Evolutionary conservation across 2,329 filamentous ascomycete genomes (phyloP).

Genomic region (Fusarium pininemorale): DNA sequence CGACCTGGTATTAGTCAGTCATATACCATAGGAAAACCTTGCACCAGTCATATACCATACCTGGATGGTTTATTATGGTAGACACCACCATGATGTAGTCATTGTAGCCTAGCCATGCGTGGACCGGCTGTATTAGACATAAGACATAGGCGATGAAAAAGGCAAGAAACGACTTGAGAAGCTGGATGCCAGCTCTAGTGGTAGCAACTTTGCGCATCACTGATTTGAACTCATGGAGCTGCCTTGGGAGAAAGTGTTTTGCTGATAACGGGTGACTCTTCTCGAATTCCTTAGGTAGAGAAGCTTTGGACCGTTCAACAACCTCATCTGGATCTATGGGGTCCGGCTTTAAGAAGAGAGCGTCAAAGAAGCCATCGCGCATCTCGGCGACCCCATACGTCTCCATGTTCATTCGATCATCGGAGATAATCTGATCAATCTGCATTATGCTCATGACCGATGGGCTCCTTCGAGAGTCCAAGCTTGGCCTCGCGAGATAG

Average conservation of each 20-base stretch:
- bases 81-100: slow-evolving; percentile 66
- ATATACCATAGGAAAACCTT: too few relatives aligned
- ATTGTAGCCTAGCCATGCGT: slow-evolving; percentile 62
- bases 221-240: slow-evolving; percentile 55
- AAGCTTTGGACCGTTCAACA: slow-evolving; percentile 52
- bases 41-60: too few relatives aligned
- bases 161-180: slow-evolving; percentile 64
- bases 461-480: slow-evolving; percentile 43
- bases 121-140: slow-evolving; percentile 60
- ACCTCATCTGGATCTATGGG: slow-evolving; percentile 51
- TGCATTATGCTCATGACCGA: slow-evolving; percentile 44
- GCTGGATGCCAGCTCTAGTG: slow-evolving; percentile 60
- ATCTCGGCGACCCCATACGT: slow-evolving; percentile 56
- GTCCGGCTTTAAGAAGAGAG: slow-evolving; percentile 56
- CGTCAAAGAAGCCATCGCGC: slow-evolving; percentile 60
- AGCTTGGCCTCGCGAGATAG: slow-evolving; percentile 28
- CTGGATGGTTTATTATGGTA: slow-evolving; percentile 65
- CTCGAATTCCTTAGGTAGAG: slow-evolving; percentile 57
- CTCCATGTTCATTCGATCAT: slow-evolving; percentile 49
- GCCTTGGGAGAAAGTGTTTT: slow-evolving; percentile 57
- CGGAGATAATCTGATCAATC: slow-evolving; percentile 47
- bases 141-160: slow-evolving; percentile 65
- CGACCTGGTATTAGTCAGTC: slow-evolving; percentile 47
- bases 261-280: slow-evolving; percentile 58
- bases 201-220: slow-evolving; percentile 54